Conservation (phyloP, 2,329 filamentous ascomycete genomes). For the Ascocoryne sarcoides region DNA sequence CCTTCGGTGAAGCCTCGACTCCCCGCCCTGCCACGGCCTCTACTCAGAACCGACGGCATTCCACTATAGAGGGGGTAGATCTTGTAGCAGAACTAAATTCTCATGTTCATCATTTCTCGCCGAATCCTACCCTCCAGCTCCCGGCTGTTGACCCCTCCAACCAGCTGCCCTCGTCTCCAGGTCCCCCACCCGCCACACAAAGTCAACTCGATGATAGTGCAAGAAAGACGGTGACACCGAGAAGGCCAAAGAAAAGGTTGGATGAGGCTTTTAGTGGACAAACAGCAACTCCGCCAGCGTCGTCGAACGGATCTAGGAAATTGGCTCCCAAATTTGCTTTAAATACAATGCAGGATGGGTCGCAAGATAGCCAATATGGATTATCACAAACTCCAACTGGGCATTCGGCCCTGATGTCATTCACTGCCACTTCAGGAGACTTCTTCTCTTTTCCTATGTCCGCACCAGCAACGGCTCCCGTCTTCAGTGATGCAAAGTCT, state of each 20-base stretch:
- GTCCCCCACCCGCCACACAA: slow-evolving; percentile 24
- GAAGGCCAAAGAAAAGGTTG: slow-evolving; percentile 29
- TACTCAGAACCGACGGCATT: slow-evolving; percentile 36
- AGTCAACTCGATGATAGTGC: slow-evolving; percentile 22
- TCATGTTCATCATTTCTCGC: slow-evolving; percentile 54
- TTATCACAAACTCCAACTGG: slow-evolving; percentile 19
- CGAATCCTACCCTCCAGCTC: slow-evolving; percentile 42
- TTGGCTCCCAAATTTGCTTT: slow-evolving; percentile 35
- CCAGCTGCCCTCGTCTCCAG: slow-evolving; percentile 50
- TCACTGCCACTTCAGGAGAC: slow-evolving; percentile 42
- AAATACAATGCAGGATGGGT: slow-evolving; percentile 25
- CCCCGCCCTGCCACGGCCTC: slow-evolving; percentile 14
- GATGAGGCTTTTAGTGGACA: slow-evolving; percentile 33
- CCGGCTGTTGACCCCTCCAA: slow-evolving; percentile 52
- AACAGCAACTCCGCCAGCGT: slow-evolving; percentile 52
- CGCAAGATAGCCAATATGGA: slow-evolving; percentile 23
- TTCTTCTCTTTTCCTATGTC: slow-evolving; percentile 54
- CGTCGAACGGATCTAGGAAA: slow-evolving; percentile 47
- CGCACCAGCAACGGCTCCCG: slow-evolving; percentile 42
- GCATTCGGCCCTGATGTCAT: slow-evolving; percentile 41
- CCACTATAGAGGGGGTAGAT: slow-evolving; percentile 37
- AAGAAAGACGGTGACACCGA: slow-evolving; percentile 32
- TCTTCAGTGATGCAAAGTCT: slow-evolving; percentile 34
- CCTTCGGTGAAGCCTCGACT: slow-evolving; percentile 22
- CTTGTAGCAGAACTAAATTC: slow-evolving; percentile 44